These are phyloP conservation scores for Cardamine chenopodiifolia DNA, from an alignment of 345 rosid species.

Conservation along the genomic window DNA sequence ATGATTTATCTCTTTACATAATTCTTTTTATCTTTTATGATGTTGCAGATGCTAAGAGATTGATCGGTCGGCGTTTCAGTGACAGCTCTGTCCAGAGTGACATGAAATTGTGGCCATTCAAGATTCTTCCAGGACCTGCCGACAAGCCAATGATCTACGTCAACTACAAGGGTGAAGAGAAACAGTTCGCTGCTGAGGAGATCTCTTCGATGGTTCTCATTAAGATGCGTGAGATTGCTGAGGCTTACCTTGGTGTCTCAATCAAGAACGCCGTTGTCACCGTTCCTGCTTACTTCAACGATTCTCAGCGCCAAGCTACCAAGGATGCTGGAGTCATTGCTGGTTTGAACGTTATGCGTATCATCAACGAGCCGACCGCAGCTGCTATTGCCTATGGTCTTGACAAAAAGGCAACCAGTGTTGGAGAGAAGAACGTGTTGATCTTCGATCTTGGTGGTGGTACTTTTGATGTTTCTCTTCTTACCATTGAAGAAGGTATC, in stretches of 20 bases:
- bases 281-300: conserved; percentile 79
- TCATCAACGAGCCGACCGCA: conserved; percentile 78
- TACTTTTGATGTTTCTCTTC: conserved; percentile 80
- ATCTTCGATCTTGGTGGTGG: conserved; percentile 87
- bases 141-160: conserved; percentile 78
- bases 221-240: conserved; percentile 84
- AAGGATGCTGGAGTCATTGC: conserved; percentile 83
- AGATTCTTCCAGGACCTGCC: conserved; percentile 64
- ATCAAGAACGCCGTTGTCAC: conserved; percentile 80
- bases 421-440: conserved; percentile 73
- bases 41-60: conserved; percentile 64
- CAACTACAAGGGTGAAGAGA: conserved; percentile 69
- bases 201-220: conserved; percentile 80
- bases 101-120: conserved; percentile 75
- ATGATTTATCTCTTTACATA: neutral
- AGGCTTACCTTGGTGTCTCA: conserved; percentile 68
- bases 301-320: conserved; percentile 83
- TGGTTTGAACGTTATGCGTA: conserved; percentile 74
- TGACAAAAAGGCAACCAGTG: conserved; percentile 77
- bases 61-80: conserved; percentile 71
- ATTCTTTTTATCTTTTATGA: too few relatives aligned
- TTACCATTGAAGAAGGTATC: conserved; percentile 78
- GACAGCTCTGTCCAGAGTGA: conserved; percentile 74
- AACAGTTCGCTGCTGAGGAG: conserved; percentile 72
- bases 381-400: conserved; percentile 88